Percentiles rank a stretch among this genome's conserved stretches.
Evolutionary conservation across 257 asterid species (phyloP).

Genomic region (Haberlea rhodopensis): DNA sequence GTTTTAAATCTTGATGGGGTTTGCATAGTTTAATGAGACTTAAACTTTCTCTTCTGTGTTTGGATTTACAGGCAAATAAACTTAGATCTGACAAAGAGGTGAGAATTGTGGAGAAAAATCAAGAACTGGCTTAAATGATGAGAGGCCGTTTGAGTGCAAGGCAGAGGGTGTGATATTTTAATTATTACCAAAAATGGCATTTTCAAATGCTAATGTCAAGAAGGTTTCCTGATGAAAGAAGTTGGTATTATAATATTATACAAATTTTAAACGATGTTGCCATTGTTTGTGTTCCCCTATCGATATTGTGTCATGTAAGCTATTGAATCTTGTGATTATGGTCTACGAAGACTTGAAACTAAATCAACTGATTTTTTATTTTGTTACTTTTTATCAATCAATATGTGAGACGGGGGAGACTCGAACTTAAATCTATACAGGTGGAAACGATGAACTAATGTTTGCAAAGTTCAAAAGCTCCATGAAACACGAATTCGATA

Average conservation of each 20-base stretch:
- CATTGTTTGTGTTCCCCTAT: too few relatives aligned
- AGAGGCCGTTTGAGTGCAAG: neutral
- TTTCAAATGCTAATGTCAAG: neutral
- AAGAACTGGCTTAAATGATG: slow-evolving; percentile 45
- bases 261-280: neutral
- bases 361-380: too few relatives aligned
- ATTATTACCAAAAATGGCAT: neutral
- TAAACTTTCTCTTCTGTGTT: neutral
- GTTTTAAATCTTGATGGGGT: too few relatives aligned
- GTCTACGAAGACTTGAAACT: neutral
- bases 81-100: slow-evolving; percentile 80
- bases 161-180: neutral
- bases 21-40: too few relatives aligned
- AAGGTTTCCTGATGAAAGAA: neutral
- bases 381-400: too few relatives aligned
- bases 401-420: too few relatives aligned
- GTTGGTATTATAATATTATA: neutral
- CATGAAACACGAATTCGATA: too few relatives aligned
- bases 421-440: too few relatives aligned
- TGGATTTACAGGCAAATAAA: slow-evolving; percentile 50
- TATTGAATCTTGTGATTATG: neutral
- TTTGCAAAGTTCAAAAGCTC: too few relatives aligned
- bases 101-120: slow-evolving; percentile 90
- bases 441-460: too few relatives aligned
- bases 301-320: neutral